phyloP scores from a whole-genome alignment of 2,329 filamentous ascomycete genomes.

The Pseudocercospora musae region DNA sequence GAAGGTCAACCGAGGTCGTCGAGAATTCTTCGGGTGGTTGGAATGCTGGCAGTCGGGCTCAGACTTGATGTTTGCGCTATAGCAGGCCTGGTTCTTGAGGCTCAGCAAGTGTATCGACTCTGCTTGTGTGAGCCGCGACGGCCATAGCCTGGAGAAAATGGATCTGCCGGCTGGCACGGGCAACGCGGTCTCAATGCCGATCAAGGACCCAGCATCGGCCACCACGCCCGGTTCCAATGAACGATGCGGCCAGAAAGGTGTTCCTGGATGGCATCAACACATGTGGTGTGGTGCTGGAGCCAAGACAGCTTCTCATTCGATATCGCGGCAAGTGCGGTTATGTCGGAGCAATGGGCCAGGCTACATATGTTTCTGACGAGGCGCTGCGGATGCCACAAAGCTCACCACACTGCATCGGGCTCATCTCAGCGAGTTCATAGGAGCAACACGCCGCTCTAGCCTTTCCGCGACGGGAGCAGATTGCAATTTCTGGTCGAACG shows the following conservation, averaged over 20 bases:
- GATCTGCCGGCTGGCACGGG: not conserved
- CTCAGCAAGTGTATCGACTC: not conserved
- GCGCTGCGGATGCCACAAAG: constrained; percentile 5
- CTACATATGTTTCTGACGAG: constrained; percentile 11
- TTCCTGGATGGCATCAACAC: not conserved
- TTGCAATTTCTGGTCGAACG: constrained; percentile 2
- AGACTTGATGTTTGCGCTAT: not conserved
- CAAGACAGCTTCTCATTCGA: constrained; percentile 11
- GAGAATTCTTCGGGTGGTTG: not conserved
- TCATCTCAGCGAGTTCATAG: constrained; percentile 9
- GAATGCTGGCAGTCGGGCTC: not conserved
- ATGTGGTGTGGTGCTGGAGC: constrained; percentile 10
- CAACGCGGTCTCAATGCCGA: not conserved
- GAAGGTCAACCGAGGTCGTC: not conserved
- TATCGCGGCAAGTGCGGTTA: constrained; percentile 13
- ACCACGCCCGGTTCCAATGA: not conserved
- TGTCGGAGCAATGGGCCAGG: constrained; percentile 11
- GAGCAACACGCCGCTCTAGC: not conserved
- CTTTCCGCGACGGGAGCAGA: constrained; percentile 1
- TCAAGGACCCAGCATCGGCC: not conserved
- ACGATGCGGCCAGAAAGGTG: not conserved
- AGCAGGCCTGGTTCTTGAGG: not conserved
- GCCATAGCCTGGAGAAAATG: not conserved
- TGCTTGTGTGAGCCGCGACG: no score
- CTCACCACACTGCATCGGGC: not conserved